Conservation (phyloP, 2,329 filamentous ascomycete species). For the Nigrospora sphaerica region DNA sequence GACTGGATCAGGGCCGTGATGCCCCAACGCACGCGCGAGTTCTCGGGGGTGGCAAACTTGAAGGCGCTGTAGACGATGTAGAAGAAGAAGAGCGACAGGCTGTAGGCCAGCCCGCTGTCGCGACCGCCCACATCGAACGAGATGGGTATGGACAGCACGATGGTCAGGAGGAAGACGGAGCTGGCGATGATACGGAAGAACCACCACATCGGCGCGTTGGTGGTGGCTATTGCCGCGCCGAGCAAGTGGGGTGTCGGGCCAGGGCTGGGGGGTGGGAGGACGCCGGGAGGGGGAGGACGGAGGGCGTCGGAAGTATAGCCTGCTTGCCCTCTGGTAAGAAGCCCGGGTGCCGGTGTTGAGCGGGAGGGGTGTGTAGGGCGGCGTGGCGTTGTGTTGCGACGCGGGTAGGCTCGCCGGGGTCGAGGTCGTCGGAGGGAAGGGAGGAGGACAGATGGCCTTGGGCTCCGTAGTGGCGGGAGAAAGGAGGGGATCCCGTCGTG, state of each 20-base stretch:
- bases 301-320: background rate
- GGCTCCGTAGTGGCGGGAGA: no score
- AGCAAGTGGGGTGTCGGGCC: slow-evolving; percentile 23
- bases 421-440: no score
- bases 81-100: slow-evolving; percentile 79
- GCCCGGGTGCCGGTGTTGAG: no score
- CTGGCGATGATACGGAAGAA: slow-evolving; percentile 74
- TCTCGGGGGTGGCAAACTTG: slow-evolving; percentile 72
- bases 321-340: background rate
- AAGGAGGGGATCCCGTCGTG: no score
- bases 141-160: slow-evolving; percentile 92
- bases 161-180: slow-evolving; percentile 79
- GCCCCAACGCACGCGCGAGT: slow-evolving; percentile 66
- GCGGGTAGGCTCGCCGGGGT: no score
- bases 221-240: slow-evolving; percentile 26
- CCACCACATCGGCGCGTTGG: slow-evolving; percentile 65
- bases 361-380: no score
- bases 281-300: background rate
- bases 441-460: no score
- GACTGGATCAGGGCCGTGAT: slow-evolving; percentile 63
- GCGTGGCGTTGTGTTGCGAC: no score
- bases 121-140: slow-evolving; percentile 96
- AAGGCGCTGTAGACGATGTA: slow-evolving; percentile 83
- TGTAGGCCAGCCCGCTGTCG: slow-evolving; percentile 90
- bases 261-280: slow-evolving; percentile 8